phyloP scores from a whole-genome alignment of 1,139 yeast species.

The Geotrichum cucujoidarum region DNA sequence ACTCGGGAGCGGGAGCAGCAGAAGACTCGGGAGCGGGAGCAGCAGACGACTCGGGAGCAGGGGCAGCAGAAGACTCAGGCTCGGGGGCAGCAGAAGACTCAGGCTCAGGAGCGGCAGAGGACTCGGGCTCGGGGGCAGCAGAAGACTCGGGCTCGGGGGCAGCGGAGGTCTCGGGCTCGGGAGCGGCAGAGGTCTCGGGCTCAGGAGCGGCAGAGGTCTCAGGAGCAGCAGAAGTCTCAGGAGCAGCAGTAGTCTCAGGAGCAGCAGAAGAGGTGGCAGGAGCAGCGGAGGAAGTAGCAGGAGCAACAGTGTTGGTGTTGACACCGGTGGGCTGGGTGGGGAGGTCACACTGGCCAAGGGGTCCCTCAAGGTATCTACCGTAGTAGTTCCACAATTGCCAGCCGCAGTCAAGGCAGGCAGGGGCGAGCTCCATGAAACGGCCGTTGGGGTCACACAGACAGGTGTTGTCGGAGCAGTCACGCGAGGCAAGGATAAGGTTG shows the following conservation, averaged over 20 bases:
- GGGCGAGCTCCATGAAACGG: constrained; percentile 4
- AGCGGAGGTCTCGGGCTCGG: background rate
- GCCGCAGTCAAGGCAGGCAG: constrained; percentile 9
- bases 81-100: constrained; percentile 1
- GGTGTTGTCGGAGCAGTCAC: constrained; percentile 8
- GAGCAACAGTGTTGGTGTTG: background rate
- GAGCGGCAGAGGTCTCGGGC: background rate
- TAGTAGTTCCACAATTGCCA: constrained; percentile 15
- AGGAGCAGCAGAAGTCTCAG: background rate
- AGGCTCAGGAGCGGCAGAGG: background rate
- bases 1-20: constrained; percentile 2
- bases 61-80: constrained; percentile 4
- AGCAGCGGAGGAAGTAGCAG: background rate
- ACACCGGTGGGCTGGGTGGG: constrained; percentile 15
- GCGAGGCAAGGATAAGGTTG: constrained; percentile 11
- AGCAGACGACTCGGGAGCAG: constrained; percentile 2
- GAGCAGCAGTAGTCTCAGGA: background rate
- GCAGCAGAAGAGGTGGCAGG: background rate
- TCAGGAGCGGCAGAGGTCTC: background rate
- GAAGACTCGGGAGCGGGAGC: background rate
- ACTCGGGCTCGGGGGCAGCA: background rate
- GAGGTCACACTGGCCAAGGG: constrained; percentile 6
- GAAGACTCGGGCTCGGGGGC: background rate
- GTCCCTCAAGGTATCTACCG: constrained; percentile 11
- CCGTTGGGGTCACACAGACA: constrained; percentile 4